These are phyloP conservation scores for Talaromyces rugulosus DNA, from an alignment of 2,329 filamentous ascomycete genomes.

Conservation along the genomic window DNA sequence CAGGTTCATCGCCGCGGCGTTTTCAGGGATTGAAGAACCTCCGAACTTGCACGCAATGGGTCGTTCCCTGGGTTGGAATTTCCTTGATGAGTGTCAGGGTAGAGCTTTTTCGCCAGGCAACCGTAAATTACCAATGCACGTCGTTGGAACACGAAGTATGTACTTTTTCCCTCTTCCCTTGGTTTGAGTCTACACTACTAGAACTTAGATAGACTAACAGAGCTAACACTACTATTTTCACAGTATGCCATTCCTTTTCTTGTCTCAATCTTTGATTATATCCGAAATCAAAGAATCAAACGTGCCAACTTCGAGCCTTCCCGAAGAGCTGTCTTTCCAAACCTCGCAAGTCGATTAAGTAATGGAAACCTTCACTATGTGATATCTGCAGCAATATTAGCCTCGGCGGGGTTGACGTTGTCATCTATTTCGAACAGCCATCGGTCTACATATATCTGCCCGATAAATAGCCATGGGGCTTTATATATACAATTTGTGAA, in stretches of 20 bases:
- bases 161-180: not conserved
- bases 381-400: slow-evolving; percentile 34
- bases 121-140: slow-evolving; percentile 42
- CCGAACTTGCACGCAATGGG: slow-evolving; percentile 20
- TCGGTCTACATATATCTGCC: slow-evolving; percentile 49
- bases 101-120: slow-evolving; percentile 39
- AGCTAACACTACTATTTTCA: slow-evolving; percentile 15
- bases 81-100: slow-evolving; percentile 27
- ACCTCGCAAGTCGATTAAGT: not conserved
- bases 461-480: slow-evolving; percentile 31
- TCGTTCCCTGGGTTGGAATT: slow-evolving; percentile 19
- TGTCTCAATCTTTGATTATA: slow-evolving; percentile 39
- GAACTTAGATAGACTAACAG: not conserved
- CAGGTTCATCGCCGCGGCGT: not conserved
- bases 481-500: slow-evolving; percentile 35
- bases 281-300: slow-evolving; percentile 24
- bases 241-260: slow-evolving; percentile 39
- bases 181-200: not conserved
- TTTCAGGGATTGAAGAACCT: not conserved
- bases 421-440: slow-evolving; percentile 31
- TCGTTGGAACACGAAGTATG: slow-evolving; percentile 31
- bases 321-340: not conserved
- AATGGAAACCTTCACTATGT: slow-evolving; percentile 35
- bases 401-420: slow-evolving; percentile 35
- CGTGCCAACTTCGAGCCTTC: not conserved